Evolutionary conservation across 2,329 filamentous ascomycete genomes (phyloP), one percentile per base, ranked within the genome.

Genomic region (Monilinia laxa): DNA sequence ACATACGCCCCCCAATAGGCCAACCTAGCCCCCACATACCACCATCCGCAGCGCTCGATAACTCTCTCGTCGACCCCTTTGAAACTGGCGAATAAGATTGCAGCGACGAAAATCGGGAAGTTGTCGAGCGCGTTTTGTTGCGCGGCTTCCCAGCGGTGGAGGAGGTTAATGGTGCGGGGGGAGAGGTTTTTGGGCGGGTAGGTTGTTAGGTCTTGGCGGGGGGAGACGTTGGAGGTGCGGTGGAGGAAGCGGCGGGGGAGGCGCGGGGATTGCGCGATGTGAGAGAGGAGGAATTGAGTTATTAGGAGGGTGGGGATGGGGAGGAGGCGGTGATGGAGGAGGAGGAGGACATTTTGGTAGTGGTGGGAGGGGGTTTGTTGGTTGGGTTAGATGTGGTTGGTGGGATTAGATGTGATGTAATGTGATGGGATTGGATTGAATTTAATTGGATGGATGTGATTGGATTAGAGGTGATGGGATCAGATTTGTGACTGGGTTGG

Each of bases 1-100:
- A 82, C 74, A 72, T 83, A 83, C 7, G 77, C 73, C 14, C 69
- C 69, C 0, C 74, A 79, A 72, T 82, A 83, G 1, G 71, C 71
- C n/a, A 80, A 14, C 38, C 81, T 77, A 7, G 77, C 78, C 12
- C 78, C 18, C 7, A 78, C 79, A 73, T 83, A 83, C 5, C 74
- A 69, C 14, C 79, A 70, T 2, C 76, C 79, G 6, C 76, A 76
- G 0, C 70, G 71, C 70, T 82, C 83, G n/a, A 82, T 73, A 0
- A 68, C 69, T 2, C 67, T 68, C 3, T 63, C 65, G 0, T 77
- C 72, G 28, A 84, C 77, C 5, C 79, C 78, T 0, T 80, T 75
- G 18, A 79, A 68, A 2, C 78, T 76, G 0, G 80, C 80, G 59
- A 80, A 77, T 2, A 79, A 56, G 4, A 82, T 73, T 4, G 77